These are phyloP conservation scores for Rosa persica DNA, from an alignment of 306 rosid genomes.

Conservation along the genomic window DNA sequence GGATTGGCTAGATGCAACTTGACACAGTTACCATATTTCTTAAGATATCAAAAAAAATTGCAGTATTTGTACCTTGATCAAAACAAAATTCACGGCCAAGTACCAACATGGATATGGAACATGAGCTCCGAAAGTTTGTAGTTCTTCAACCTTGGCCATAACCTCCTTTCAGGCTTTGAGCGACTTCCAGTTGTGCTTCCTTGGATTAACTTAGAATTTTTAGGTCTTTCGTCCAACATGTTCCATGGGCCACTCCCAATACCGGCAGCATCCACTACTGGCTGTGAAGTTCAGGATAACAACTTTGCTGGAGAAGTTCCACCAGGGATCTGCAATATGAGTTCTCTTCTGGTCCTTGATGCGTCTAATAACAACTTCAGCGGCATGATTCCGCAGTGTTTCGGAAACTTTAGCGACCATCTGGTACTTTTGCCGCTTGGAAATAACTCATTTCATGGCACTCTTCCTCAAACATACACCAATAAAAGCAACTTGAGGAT, in stretches of 20 bases:
- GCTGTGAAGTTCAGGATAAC: neutral
- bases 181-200: neutral
- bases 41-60: neutral
- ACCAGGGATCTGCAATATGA: neutral
- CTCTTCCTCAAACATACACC: neutral
- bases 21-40: neutral
- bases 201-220: neutral
- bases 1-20: neutral
- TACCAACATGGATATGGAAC: constrained; percentile 13
- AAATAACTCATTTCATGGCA: neutral
- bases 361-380: constrained; percentile 2
- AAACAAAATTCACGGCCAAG: neutral
- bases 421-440: neutral
- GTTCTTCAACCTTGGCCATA: rapidly evolving
- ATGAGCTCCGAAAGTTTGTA: neutral
- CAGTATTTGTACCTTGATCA: rapidly evolving
- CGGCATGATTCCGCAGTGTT: constrained; percentile 7
- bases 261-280: neutral
- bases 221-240: neutral
- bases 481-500: neutral
- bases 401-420: neutral
- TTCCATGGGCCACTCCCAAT: neutral
- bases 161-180: neutral
- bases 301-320: neutral
- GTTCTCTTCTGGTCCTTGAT: neutral